These are phyloP conservation scores for Mesembryanthemum crystallinum DNA, from an alignment of 148 eudicot species.

Conservation along the genomic window DNA sequence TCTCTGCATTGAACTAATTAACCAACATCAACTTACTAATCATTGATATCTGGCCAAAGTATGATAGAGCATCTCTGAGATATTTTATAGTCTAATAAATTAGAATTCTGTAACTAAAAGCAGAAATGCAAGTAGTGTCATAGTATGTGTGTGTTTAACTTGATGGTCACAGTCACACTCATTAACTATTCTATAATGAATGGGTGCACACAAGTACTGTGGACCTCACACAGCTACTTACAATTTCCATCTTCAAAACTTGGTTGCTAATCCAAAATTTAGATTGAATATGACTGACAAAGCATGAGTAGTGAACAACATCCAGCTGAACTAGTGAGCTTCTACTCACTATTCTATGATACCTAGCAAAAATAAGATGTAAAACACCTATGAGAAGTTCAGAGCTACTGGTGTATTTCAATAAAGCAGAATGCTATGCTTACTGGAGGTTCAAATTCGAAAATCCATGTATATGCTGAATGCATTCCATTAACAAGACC, in stretches of 20 bases:
- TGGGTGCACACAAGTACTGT: too few species aligned
- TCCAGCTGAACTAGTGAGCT: neutral
- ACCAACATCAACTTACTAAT: neutral
- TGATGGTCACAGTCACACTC: too few species aligned
- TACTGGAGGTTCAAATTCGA: neutral
- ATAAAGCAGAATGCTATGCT: too few species aligned
- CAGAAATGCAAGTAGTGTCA: too few species aligned
- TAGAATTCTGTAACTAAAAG: neutral
- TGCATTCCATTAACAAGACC: neutral
- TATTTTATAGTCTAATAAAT: neutral
- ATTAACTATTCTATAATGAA: too few species aligned
- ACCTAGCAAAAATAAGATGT: neutral
- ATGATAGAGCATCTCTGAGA: neutral
- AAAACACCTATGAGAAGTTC: neutral
- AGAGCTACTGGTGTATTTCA: too few species aligned
- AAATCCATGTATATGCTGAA: neutral
- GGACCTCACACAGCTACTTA: neutral
- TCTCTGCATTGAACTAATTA: neutral
- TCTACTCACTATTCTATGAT: neutral
- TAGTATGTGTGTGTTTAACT: too few species aligned
- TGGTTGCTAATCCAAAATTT: neutral
- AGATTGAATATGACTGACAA: neutral
- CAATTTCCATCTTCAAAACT: neutral
- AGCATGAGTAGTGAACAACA: neutral
- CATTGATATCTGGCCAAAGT: neutral